Conservation (phyloP, 768 basidiomycete species). For the Nevesoporus exiguus region DNA sequence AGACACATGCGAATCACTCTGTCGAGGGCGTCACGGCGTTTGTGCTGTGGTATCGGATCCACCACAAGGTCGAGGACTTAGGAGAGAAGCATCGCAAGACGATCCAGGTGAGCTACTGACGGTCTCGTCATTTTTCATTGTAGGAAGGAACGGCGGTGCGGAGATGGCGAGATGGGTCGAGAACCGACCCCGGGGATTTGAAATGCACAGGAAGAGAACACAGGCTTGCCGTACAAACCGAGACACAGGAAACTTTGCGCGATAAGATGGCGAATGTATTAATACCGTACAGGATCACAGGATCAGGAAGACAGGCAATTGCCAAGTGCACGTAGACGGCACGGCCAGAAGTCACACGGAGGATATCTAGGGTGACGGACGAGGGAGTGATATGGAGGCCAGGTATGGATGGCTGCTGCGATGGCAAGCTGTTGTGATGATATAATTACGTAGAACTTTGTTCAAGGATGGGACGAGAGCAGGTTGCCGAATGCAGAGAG, state of each 20-base stretch:
- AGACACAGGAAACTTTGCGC: constrained; percentile 18
- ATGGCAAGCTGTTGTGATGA: constrained; percentile 7
- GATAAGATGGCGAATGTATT: not conserved
- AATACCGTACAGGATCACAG: constrained; percentile 18
- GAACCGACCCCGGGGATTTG: constrained; percentile 11
- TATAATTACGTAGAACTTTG: not conserved
- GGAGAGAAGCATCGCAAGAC: constrained; percentile 24
- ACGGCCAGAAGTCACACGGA: not conserved
- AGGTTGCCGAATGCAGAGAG: constrained; percentile 11
- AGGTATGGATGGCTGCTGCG: constrained; percentile 6
- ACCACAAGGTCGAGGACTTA: constrained; percentile 18
- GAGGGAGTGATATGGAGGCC: not conserved
- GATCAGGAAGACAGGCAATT: constrained; percentile 6
- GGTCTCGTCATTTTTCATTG: constrained; percentile 28
- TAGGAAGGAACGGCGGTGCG: constrained; percentile 20
- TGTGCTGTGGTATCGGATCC: constrained; percentile 26
- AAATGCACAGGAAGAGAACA: constrained; percentile 9
- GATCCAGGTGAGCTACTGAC: constrained; percentile 19
- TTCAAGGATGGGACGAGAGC: not conserved
- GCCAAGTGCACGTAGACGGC: not conserved
- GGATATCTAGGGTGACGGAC: not conserved
- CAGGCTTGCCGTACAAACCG: constrained; percentile 7
- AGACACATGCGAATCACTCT: constrained; percentile 19
- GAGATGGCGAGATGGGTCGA: constrained; percentile 25
- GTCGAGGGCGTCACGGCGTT: constrained; percentile 16